phyloP scores from a whole-genome alignment of 192 early-diverging fungal species.

The Lobosporangium transversale region DNA sequence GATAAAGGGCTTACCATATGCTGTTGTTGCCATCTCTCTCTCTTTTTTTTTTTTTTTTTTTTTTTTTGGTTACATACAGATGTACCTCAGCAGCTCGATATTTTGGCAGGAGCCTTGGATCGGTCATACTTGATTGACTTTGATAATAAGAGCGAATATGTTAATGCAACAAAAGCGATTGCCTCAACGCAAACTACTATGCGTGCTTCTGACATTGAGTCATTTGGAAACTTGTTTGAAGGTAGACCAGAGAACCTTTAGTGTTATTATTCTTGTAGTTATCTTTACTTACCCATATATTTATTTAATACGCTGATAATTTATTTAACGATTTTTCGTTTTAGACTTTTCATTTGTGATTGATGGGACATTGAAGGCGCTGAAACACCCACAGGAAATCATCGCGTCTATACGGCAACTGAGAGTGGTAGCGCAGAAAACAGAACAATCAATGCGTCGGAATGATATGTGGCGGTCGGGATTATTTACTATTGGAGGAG shows the following conservation, averaged over 20 bases:
- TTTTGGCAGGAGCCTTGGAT: conserved; percentile 21
- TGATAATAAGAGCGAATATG: conserved; percentile 27
- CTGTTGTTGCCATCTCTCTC: too few relatives aligned
- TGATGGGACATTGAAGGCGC: conserved; percentile 38
- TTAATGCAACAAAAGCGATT: conserved; percentile 21
- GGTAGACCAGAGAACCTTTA: too few relatives aligned
- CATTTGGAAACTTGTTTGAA: conserved; percentile 49
- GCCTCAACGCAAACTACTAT: conserved; percentile 39
- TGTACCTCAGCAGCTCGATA: conserved; percentile 43
- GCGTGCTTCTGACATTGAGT: conserved; percentile 46
- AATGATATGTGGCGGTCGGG: conserved; percentile 47
- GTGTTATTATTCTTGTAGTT: too few relatives aligned
- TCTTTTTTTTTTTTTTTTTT: too few relatives aligned
- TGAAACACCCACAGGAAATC: conserved; percentile 39
- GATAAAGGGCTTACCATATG: too few relatives aligned
- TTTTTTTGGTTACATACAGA: conserved; percentile 12
- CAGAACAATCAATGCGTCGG: conserved; percentile 33
- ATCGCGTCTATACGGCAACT: conserved; percentile 34
- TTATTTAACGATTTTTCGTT: background rate
- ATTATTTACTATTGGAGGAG: conserved; percentile 28
- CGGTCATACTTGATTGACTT: conserved; percentile 19
- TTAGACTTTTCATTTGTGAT: conserved; percentile 52
- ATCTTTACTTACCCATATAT: too few relatives aligned
- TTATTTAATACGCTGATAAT: background rate
- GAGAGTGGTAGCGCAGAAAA: conserved; percentile 4